Percentiles rank a stretch among this genome's conserved stretches.
phyloP scores from a whole-genome alignment of 345 rosid species.

The Syzygium jambos region DNA sequence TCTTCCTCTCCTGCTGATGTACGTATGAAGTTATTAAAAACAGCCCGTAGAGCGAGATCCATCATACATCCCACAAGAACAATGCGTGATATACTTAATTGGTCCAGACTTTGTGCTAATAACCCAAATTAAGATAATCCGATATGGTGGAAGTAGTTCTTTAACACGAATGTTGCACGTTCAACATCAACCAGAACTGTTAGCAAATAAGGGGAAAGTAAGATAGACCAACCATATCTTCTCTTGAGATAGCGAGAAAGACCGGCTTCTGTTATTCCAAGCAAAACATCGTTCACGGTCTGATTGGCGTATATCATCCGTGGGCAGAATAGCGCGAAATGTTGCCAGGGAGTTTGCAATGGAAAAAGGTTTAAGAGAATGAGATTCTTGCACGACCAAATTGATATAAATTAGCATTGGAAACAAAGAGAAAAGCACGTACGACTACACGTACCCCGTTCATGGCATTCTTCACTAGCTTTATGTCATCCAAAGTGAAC shows the following conservation, averaged over 20 bases:
- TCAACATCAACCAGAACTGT: not conserved
- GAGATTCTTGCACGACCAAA: not conserved
- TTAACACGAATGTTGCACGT: not conserved
- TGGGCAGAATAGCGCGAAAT: not conserved
- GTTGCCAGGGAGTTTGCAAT: not conserved
- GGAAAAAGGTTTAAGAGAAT: not conserved
- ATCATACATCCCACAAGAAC: not conserved
- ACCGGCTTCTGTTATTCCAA: slow-evolving; percentile 56
- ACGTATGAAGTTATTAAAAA: not conserved
- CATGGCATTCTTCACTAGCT: slow-evolving; percentile 19
- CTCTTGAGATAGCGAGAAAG: slow-evolving; percentile 47
- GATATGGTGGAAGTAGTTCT: not conserved
- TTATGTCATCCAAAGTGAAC: slow-evolving; percentile 21
- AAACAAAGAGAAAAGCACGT: not conserved
- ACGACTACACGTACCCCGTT: slow-evolving; percentile 1
- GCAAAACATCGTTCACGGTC: slow-evolving; percentile 54
- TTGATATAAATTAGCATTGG: not conserved
- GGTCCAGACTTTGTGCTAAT: not conserved
- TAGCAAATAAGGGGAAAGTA: not conserved
- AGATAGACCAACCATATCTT: slow-evolving; percentile 27
- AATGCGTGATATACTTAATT: not conserved
- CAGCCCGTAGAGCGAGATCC: not conserved
- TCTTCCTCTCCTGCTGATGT: not conserved
- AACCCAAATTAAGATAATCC: not conserved
- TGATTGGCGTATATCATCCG: not conserved